These are phyloP conservation scores for Prunus mume DNA, from an alignment of 306 rosid species.

Conservation along the genomic window DNA sequence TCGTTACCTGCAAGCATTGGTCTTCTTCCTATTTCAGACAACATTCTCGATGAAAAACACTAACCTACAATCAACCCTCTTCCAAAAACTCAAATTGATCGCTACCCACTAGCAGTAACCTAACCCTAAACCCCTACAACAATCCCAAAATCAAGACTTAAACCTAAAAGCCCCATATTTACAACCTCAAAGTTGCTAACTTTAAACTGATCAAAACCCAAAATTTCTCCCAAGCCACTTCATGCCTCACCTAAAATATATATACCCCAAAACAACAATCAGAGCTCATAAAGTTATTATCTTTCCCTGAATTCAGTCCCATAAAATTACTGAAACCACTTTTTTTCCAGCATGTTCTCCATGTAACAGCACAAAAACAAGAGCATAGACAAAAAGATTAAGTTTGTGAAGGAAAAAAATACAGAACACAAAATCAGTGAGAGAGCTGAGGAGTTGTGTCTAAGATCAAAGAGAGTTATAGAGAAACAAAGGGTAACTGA, in stretches of 20 bases:
- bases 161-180: constrained; percentile 29
- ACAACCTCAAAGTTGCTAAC: constrained; percentile 30
- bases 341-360: constrained; percentile 10
- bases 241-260: constrained; percentile 17
- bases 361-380: constrained; percentile 8
- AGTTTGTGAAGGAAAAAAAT: background rate
- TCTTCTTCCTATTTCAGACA: constrained; percentile 78
- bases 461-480: constrained; percentile 19
- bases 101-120: constrained; percentile 18
- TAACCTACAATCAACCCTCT: constrained; percentile 12
- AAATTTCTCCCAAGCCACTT: constrained; percentile 21
- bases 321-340: constrained; percentile 17
- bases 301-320: constrained; percentile 11
- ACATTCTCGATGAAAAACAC: constrained; percentile 37
- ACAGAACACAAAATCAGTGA: constrained; percentile 1
- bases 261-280: constrained; percentile 5
- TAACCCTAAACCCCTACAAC: constrained; percentile 33
- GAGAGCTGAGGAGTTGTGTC: constrained; percentile 8
- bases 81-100: constrained; percentile 16
- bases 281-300: background rate
- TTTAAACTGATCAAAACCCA: constrained; percentile 35
- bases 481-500: constrained; percentile 1
- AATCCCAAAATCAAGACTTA: constrained; percentile 26
- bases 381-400: too few relatives aligned
- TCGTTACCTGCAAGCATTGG: constrained; percentile 76